phyloP scores from a whole-genome alignment of 192 early-diverging fungal genomes.

The Paraglomus occultum region DNA sequence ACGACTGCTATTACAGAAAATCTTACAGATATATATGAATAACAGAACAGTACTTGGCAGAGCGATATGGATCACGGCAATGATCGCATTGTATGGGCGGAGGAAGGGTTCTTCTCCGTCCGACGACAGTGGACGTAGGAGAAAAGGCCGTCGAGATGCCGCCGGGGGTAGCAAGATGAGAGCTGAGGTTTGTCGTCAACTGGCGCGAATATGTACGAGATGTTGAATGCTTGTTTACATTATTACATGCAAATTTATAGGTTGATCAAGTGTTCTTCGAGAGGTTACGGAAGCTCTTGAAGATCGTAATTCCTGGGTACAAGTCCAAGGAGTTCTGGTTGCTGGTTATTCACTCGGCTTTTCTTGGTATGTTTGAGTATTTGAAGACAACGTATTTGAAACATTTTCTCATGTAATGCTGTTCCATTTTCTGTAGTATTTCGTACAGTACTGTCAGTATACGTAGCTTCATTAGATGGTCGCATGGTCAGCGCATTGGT shows the following conservation, averaged over 20 bases:
- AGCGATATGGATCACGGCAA: conserved; percentile 20
- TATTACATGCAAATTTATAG: conserved; percentile 30
- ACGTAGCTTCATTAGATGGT: conserved; percentile 85
- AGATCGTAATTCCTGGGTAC: conserved; percentile 84
- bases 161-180: conserved; percentile 24
- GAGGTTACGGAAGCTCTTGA: conserved; percentile 65
- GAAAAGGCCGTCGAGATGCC: conserved; percentile 1
- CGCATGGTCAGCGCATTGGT: conserved; percentile 78
- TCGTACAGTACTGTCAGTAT: conserved; percentile 87
- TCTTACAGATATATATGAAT: conserved; percentile 10
- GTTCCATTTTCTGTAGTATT: conserved; percentile 51
- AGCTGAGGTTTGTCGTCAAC: conserved; percentile 33
- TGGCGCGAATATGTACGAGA: neutral
- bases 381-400: neutral
- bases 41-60: conserved; percentile 21
- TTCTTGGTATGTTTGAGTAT: conserved; percentile 54
- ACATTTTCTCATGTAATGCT: conserved; percentile 2
- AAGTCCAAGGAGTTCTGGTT: conserved; percentile 83
- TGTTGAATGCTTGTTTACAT: neutral
- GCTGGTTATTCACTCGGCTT: conserved; percentile 78
- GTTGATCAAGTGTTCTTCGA: conserved; percentile 55
- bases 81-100: conserved; percentile 8
- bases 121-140: neutral
- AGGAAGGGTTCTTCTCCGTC: neutral
- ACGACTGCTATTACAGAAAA: neutral